phyloP scores from a whole-genome alignment of 106 monocot genomes.

The Acorus gramineus region DNA sequence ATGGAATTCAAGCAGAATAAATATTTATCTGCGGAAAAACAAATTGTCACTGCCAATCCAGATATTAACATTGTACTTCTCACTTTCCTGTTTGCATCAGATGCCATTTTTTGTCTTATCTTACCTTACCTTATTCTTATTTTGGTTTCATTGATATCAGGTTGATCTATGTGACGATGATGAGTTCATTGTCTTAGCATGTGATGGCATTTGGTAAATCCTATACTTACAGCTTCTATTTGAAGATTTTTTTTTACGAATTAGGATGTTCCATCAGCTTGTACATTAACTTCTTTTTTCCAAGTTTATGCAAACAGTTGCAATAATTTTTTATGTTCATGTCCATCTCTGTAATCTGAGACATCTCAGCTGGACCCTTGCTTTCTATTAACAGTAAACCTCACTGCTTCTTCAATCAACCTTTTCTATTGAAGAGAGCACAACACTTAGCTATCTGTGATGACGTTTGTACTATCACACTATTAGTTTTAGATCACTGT shows the following conservation, averaged over 20 bases:
- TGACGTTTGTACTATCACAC: no score
- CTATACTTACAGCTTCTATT: not conserved
- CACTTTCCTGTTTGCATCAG: not conserved
- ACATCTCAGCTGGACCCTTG: no score
- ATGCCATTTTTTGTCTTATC: not conserved
- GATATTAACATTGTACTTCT: constrained; percentile 59
- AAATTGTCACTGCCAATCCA: constrained; percentile 86
- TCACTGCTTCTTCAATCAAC: no score
- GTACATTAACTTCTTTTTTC: not conserved
- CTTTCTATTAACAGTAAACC: no score
- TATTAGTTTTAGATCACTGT: no score
- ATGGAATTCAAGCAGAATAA: constrained; percentile 99
- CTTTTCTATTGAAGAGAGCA: no score
- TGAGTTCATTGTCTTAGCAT: constrained; percentile 83
- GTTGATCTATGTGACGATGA: constrained; percentile 94
- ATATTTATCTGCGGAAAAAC: constrained; percentile 71
- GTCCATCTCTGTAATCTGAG: no score
- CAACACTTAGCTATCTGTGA: no score
- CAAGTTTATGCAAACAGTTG: not conserved
- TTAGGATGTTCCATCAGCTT: no score
- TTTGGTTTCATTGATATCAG: constrained; percentile 16
- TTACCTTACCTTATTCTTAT: not conserved
- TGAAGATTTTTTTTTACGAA: no score
- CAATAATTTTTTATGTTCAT: no score
- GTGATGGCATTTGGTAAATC: constrained; percentile 90